phyloP scores from a whole-genome alignment of 805 yeast genomes.

The Zygosaccharomyces lentus region DNA sequence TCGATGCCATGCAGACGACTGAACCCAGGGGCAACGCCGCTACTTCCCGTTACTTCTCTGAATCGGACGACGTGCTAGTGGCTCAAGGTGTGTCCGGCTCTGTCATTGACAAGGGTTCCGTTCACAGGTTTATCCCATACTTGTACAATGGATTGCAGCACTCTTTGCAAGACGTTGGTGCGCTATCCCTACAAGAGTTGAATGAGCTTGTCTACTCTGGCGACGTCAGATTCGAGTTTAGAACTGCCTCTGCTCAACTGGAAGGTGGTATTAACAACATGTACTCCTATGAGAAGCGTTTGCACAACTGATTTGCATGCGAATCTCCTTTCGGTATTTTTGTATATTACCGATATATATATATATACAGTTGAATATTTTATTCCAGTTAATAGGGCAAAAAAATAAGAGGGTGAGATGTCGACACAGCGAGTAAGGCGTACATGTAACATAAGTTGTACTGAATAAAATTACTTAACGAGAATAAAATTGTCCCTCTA shows the following conservation, averaged over 20 bases:
- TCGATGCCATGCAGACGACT: slow-evolving; percentile 96
- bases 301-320: slow-evolving; percentile 60
- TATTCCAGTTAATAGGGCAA: background rate
- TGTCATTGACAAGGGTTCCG: slow-evolving; percentile 94
- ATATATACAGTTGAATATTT: background rate
- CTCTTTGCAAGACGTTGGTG: slow-evolving; percentile 98
- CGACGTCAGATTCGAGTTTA: slow-evolving; percentile 85
- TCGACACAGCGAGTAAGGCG: no score
- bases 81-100: slow-evolving; percentile 99
- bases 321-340: background rate
- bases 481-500: background rate
- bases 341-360: background rate
- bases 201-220: slow-evolving; percentile 62
- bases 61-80: slow-evolving; percentile 89
- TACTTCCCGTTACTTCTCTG: slow-evolving; percentile 96
- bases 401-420: background rate
- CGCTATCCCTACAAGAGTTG: slow-evolving; percentile 57
- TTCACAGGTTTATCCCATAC: slow-evolving; percentile 91
- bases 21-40: slow-evolving; percentile 90
- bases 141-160: slow-evolving; percentile 94
- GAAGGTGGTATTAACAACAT: slow-evolving; percentile 98
- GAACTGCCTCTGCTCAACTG: slow-evolving; percentile 97
- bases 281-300: slow-evolving; percentile 95
- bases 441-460: no score
- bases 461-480: background rate